A percentile compares a stretch with the other conserved stretches of the same genome.
Evolutionary conservation across 352 stramenopile species (phyloP).

Genomic region (Peronospora destructor): DNA sequence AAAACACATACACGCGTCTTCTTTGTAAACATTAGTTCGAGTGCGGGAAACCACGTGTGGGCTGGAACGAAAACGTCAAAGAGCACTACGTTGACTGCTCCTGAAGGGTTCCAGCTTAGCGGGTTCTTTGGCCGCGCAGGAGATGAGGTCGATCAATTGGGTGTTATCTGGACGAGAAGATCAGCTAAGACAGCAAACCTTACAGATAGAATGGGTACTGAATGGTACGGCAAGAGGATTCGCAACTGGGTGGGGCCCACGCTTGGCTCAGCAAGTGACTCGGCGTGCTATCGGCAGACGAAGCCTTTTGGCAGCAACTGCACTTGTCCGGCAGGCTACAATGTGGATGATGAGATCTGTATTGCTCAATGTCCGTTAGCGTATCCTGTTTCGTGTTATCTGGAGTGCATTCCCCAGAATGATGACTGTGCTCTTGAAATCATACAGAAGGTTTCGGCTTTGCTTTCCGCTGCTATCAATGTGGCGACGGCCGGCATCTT

Average conservation of each 20-base stretch:
- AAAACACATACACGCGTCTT: slow-evolving; percentile 4
- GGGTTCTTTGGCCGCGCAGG: slow-evolving; percentile 21
- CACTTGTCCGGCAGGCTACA: slow-evolving; percentile 15
- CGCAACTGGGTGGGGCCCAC: slow-evolving; percentile 27
- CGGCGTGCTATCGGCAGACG: slow-evolving; percentile 15
- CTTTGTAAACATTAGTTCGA: slow-evolving; percentile 21
- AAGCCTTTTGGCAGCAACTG: slow-evolving; percentile 6
- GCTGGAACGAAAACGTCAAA: slow-evolving; percentile 12
- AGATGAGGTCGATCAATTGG: slow-evolving; percentile 16
- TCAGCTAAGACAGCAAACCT: slow-evolving; percentile 9
- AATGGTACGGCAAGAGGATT: slow-evolving; percentile 24
- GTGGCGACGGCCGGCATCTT: slow-evolving; percentile 21
- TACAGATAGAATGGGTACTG: slow-evolving; percentile 19
- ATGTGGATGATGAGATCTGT: slow-evolving; percentile 2
- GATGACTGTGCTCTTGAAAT: slow-evolving; percentile 37
- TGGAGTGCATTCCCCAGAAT: slow-evolving; percentile 59
- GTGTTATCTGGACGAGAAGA: slow-evolving; percentile 24
- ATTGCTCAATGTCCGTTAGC: slow-evolving; percentile 37
- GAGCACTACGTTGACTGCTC: slow-evolving; percentile 6
- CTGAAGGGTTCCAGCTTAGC: slow-evolving; percentile 21
- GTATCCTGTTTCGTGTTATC: slow-evolving; percentile 47
- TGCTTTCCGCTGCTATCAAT: slow-evolving; percentile 14
- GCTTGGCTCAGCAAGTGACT: slow-evolving; percentile 8
- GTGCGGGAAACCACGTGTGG: slow-evolving; percentile 7
- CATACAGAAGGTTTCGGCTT: slow-evolving; percentile 4